Conservation (phyloP, 2,329 filamentous ascomycete genomes). For the Byssochlamys sp. region DNA sequence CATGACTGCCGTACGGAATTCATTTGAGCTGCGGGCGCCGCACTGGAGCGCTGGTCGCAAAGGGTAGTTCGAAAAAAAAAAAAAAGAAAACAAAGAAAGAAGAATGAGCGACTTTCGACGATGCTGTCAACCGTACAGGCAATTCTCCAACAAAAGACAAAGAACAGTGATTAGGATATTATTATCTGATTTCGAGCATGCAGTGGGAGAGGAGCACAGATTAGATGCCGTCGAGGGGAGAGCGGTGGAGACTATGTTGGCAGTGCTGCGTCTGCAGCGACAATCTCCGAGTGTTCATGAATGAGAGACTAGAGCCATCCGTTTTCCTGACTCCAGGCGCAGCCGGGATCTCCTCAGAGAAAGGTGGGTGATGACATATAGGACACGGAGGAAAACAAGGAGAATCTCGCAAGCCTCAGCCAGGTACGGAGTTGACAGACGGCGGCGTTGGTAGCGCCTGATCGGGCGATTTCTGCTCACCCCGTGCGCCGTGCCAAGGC, state of each 20-base stretch:
- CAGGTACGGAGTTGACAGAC: neutral
- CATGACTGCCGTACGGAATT: slow-evolving; percentile 51
- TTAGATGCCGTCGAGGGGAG: neutral
- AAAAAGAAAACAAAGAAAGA: neutral
- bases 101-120: neutral
- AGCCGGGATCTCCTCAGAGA: neutral
- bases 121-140: neutral
- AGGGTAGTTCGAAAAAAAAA: neutral
- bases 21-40: slow-evolving; percentile 29
- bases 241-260: neutral
- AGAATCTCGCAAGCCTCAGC: neutral
- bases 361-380: neutral
- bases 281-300: neutral
- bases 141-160: neutral
- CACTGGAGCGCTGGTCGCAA: neutral
- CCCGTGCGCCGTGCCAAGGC: neutral
- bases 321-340: neutral
- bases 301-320: neutral
- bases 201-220: neutral
- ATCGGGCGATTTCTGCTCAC: neutral
- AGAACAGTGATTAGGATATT: neutral
- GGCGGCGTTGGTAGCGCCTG: neutral
- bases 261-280: neutral
- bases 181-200: neutral
- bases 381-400: neutral